Percentiles rank a stretch among this genome's conserved stretches.
These are phyloP conservation scores for Berkeleyomyces basicola DNA, from an alignment of 2,329 filamentous ascomycete species.

Conservation along the genomic window DNA sequence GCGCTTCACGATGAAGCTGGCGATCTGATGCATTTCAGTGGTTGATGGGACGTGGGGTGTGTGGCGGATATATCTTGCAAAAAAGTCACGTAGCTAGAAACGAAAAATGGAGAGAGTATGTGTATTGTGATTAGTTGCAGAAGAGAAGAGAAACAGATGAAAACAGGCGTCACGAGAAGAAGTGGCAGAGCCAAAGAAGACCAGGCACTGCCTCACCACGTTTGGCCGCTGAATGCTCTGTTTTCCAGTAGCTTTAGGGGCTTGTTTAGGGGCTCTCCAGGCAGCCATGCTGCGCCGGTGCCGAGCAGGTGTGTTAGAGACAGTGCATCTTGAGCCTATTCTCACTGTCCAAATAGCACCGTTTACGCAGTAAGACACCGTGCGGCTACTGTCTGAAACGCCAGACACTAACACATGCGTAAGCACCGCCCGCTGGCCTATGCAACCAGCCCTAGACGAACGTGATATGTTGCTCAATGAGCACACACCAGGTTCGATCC, in stretches of 20 bases:
- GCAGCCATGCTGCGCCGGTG: not conserved
- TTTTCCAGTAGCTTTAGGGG: not conserved
- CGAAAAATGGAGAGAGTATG: not conserved
- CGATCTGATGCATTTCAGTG: conserved; percentile 1
- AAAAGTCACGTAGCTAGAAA: not conserved
- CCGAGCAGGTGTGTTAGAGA: not conserved
- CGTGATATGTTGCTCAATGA: not conserved
- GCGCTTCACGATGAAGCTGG: not conserved
- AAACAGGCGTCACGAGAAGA: not conserved
- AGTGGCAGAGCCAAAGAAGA: not conserved
- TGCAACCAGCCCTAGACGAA: not conserved
- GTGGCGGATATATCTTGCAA: too few species aligned
- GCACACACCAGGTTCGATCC: not conserved
- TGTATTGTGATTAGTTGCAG: not conserved
- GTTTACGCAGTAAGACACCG: not conserved
- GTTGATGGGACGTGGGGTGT: not conserved
- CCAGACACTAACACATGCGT: not conserved
- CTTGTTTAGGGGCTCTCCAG: not conserved
- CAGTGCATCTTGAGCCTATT: not conserved
- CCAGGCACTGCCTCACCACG: not conserved
- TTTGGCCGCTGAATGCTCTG: not conserved
- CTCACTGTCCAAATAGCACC: not conserved
- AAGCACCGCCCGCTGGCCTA: not conserved
- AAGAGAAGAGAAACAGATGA: not conserved
- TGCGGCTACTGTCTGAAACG: not conserved